These are phyloP conservation scores for Fusarium musae DNA, from an alignment of 2,329 filamentous ascomycete genomes.

Conservation along the genomic window DNA sequence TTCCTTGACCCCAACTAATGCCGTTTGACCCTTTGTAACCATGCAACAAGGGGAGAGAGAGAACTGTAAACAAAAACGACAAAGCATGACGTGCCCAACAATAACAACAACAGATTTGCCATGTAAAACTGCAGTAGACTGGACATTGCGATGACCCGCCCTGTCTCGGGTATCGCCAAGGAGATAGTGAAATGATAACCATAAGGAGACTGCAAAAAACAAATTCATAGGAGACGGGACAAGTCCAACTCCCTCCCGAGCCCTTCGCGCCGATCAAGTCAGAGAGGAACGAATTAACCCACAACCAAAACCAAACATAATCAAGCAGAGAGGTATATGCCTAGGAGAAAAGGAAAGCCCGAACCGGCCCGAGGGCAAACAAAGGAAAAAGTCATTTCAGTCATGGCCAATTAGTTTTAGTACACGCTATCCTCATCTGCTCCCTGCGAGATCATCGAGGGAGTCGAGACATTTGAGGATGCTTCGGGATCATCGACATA, in stretches of 20 bases:
- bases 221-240: constrained; percentile 38
- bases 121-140: constrained; percentile 24
- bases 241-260: constrained; percentile 46
- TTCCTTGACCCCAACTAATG: constrained; percentile 45
- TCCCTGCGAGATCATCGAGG: constrained; percentile 77
- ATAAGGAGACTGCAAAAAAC: constrained; percentile 41
- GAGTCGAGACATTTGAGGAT: constrained; percentile 75
- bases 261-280: constrained; percentile 41
- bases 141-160: constrained; percentile 48
- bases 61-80: constrained; percentile 18
- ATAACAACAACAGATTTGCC: constrained; percentile 29
- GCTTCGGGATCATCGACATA: constrained; percentile 87
- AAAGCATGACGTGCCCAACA: constrained; percentile 25
- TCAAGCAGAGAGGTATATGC: constrained; percentile 49
- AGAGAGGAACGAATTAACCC: constrained; percentile 40
- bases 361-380: constrained; percentile 41
- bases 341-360: constrained; percentile 43
- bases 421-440: constrained; percentile 79
- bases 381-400: constrained; percentile 62
- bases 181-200: constrained; percentile 43
- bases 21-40: constrained; percentile 41
- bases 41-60: constrained; percentile 30
- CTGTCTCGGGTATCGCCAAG: constrained; percentile 52
- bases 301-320: constrained; percentile 46
- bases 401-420: constrained; percentile 64